These are phyloP conservation scores for Kwoniella sp. DNA, from an alignment of 768 basidiomycete species.

Conservation along the genomic window DNA sequence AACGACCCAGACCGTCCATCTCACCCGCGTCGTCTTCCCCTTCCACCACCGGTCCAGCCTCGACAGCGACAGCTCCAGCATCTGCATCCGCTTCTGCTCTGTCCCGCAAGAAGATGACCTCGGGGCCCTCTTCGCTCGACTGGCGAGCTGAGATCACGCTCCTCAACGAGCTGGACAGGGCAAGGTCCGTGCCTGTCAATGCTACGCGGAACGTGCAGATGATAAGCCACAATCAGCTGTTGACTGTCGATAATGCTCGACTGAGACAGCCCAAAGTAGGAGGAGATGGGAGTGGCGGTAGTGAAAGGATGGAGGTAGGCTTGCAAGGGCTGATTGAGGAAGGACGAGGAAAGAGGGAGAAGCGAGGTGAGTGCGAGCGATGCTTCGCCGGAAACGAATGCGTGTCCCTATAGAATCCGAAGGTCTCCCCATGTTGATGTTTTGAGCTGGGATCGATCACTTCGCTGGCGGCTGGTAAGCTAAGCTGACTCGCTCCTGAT, in stretches of 20 bases:
- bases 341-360: constrained; percentile 41
- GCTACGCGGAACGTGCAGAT: constrained; percentile 7
- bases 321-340: constrained; percentile 42
- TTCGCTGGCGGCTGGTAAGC: too few relatives aligned
- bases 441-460: too few relatives aligned
- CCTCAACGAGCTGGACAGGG: constrained; percentile 17
- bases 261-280: too few relatives aligned
- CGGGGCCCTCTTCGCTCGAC: constrained; percentile 23
- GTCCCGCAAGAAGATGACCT: background rate
- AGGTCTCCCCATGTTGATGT: background rate
- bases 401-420: background rate
- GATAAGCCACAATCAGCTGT: constrained; percentile 10
- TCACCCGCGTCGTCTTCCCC: constrained; percentile 32
- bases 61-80: too few relatives aligned
- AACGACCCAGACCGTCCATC: constrained; percentile 26
- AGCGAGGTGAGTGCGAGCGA: constrained; percentile 35
- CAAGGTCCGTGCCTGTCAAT: constrained; percentile 17
- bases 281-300: constrained; percentile 3
- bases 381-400: too few relatives aligned
- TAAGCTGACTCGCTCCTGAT: background rate
- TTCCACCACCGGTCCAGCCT: background rate
- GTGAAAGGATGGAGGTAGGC: constrained; percentile 32
- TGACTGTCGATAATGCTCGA: background rate
- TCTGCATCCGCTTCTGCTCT: background rate
- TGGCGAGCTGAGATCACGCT: constrained; percentile 40